Evolutionary conservation across 352 stramenopile genomes (phyloP).

Genomic region (Phytophthora fragariae): DNA sequence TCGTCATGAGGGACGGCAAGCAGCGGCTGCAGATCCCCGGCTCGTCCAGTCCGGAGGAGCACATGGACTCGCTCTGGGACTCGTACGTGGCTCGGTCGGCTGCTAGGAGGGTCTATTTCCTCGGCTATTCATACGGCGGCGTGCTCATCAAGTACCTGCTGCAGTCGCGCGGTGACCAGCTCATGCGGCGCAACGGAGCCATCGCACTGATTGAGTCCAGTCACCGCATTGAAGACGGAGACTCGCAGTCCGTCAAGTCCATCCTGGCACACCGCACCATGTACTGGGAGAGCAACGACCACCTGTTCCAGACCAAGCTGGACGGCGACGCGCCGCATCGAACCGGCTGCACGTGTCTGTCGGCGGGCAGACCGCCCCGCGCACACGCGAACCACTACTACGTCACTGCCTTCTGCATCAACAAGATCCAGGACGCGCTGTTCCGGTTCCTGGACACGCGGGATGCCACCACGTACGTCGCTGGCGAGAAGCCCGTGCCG

Average conservation of each 20-base stretch:
- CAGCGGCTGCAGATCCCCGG: constrained; percentile 85
- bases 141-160: constrained; percentile 91
- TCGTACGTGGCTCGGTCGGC: constrained; percentile 69
- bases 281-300: constrained; percentile 91
- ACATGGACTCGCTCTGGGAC: constrained; percentile 92
- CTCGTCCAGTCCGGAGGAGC: constrained; percentile 85
- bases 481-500: constrained; percentile 70
- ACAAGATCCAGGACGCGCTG: constrained; percentile 87
- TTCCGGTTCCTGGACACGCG: constrained; percentile 86
- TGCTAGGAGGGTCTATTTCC: constrained; percentile 81
- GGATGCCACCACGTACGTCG: constrained; percentile 83
- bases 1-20: constrained; percentile 82
- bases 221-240: constrained; percentile 86
- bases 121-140: constrained; percentile 90
- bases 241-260: constrained; percentile 88
- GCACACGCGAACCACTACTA: constrained; percentile 89
- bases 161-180: constrained; percentile 84
- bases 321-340: constrained; percentile 84
- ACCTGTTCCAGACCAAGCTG: constrained; percentile 75
- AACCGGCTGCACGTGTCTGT: constrained; percentile 87
- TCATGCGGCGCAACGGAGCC: constrained; percentile 87
- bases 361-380: constrained; percentile 67
- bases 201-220: constrained; percentile 90
- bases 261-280: constrained; percentile 90
- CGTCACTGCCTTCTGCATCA: constrained; percentile 89